Conservation (phyloP, 495 filamentous ascomycete species). For the Penicillium longicatenatum region DNA sequence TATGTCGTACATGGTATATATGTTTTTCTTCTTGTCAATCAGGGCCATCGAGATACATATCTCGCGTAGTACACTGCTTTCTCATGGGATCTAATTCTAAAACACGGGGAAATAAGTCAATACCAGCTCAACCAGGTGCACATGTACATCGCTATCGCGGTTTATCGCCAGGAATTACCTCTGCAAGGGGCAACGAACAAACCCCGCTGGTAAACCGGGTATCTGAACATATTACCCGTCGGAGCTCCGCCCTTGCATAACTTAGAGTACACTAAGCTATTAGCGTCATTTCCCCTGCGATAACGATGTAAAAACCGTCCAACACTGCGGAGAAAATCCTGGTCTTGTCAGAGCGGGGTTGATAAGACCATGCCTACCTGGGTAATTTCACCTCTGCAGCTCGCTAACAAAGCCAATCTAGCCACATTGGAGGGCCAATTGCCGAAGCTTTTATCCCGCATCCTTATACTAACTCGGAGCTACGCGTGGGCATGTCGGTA, state of each 20-base stretch:
- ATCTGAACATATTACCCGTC: conserved; percentile 10
- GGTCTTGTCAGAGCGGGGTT: neutral
- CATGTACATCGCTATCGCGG: neutral
- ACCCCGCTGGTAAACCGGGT: conserved; percentile 4
- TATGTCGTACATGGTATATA: conserved; percentile 9
- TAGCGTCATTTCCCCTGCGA: conserved; percentile 13
- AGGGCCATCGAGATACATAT: neutral
- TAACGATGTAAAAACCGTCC: conserved; percentile 4
- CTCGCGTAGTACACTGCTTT: neutral
- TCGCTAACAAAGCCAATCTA: conserved; percentile 1
- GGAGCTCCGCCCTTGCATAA: conserved; percentile 22
- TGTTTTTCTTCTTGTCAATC: neutral
- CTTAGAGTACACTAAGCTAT: conserved; percentile 1
- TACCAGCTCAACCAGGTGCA: neutral
- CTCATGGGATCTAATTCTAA: neutral
- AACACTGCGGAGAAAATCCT: neutral
- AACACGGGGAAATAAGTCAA: neutral
- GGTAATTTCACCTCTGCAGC: neutral
- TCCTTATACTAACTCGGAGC: conserved; percentile 14
- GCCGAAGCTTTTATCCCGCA: conserved; percentile 1
- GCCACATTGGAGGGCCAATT: conserved; percentile 11
- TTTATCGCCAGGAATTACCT: neutral
- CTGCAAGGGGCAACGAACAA: neutral
- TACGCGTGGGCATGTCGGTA: neutral
- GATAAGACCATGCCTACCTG: neutral